Evolutionary conservation across 1,139 yeast species (phyloP).

Genomic region (Pneumocystis murina): DNA sequence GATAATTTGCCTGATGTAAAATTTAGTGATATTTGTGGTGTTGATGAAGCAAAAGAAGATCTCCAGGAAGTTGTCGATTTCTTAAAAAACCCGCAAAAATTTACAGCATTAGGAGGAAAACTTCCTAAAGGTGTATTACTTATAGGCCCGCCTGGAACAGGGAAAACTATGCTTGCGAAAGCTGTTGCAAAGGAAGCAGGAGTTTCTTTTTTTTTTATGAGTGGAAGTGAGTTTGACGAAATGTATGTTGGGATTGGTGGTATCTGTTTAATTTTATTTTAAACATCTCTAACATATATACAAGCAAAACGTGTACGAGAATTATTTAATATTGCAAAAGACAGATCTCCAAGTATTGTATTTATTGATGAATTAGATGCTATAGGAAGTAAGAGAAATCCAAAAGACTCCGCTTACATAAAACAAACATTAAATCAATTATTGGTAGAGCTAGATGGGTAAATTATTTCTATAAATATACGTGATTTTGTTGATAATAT

Average conservation of each 20-base stretch:
- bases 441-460: constrained; percentile 86
- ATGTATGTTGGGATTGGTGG: constrained; percentile 96
- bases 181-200: constrained; percentile 99
- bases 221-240: constrained; percentile 96
- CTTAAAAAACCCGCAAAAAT: constrained; percentile 86
- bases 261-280: background rate
- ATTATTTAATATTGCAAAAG: constrained; percentile 80
- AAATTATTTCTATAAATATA: background rate
- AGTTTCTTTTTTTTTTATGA: constrained; percentile 95
- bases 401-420: constrained; percentile 94
- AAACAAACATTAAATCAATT: constrained; percentile 93
- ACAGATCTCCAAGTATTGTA: constrained; percentile 90
- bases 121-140: constrained; percentile 90
- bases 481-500: background rate
- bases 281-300: background rate
- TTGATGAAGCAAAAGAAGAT: constrained; percentile 96
- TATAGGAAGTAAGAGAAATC: constrained; percentile 93
- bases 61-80: constrained; percentile 93
- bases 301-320: constrained; percentile 79
- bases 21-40: constrained; percentile 90
- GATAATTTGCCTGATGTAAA: constrained; percentile 35
- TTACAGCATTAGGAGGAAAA: constrained; percentile 93
- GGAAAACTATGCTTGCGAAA: constrained; percentile 90
- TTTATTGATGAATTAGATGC: constrained; percentile 96
- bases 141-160: constrained; percentile 99